Conservation (phyloP, 176 grass and related monocot species). For the Typha latifolia region DNA sequence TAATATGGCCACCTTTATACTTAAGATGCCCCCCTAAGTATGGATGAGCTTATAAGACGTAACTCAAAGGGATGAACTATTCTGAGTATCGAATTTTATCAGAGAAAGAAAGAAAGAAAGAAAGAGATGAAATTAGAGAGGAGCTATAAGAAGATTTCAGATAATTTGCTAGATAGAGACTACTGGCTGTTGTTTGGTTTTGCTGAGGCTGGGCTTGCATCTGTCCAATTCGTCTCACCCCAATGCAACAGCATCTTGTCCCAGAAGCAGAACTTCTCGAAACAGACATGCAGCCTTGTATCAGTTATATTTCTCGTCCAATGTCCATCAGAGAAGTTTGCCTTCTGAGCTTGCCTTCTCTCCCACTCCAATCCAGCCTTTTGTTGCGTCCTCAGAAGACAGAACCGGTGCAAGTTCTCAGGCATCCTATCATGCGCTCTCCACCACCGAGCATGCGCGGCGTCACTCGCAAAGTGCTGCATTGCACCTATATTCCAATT, state of each 20-base stretch:
- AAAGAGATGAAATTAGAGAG: background rate
- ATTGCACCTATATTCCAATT: constrained; percentile 44
- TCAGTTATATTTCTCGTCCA: constrained; percentile 40
- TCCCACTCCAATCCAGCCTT: constrained; percentile 30
- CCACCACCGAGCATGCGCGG: constrained; percentile 43
- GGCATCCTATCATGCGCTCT: constrained; percentile 46
- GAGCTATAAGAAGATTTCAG: background rate
- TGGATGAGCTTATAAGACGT: background rate
- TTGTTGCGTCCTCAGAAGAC: constrained; percentile 15
- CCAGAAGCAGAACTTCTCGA: constrained; percentile 14
- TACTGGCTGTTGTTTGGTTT: background rate
- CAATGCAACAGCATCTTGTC: constrained; percentile 9
- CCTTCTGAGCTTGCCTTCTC: constrained; percentile 29
- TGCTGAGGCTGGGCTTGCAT: background rate
- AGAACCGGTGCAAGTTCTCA: constrained; percentile 29
- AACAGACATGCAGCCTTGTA: constrained; percentile 9
- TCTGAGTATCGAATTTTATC: background rate
- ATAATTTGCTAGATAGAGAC: background rate
- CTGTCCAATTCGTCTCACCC: background rate
- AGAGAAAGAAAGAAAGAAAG: background rate
- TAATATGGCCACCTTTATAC: background rate
- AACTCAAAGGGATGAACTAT: background rate
- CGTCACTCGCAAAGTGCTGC: constrained; percentile 42
- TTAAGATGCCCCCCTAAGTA: background rate
- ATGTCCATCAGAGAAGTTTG: constrained; percentile 24